phyloP scores from a whole-genome alignment of 257 asterid species.

The Leptodermis oblonga region DNA sequence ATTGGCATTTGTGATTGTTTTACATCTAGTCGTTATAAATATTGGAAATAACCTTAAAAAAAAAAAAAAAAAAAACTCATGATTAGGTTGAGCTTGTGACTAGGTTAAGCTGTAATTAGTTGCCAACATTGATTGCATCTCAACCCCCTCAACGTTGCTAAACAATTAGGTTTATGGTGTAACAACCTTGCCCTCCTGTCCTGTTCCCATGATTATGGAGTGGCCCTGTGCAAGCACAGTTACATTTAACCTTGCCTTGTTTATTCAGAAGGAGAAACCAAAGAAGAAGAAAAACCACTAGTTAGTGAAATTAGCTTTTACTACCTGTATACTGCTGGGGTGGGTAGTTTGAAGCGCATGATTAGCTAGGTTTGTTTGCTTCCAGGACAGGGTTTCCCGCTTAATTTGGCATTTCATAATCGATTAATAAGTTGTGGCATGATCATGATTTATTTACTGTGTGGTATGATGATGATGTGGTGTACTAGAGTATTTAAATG shows the following conservation, averaged over 20 bases:
- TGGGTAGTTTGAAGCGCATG: neutral
- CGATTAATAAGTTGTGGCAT: neutral
- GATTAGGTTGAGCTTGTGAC: neutral
- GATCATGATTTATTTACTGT: neutral
- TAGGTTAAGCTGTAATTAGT: neutral
- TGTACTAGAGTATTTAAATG: neutral
- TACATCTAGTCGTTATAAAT: neutral
- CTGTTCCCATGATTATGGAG: neutral
- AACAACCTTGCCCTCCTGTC: neutral
- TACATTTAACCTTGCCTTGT: neutral
- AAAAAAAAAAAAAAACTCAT: too few relatives aligned
- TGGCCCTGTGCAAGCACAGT: neutral
- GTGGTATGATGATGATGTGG: neutral
- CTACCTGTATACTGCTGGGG: too few relatives aligned
- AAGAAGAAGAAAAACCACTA: neutral
- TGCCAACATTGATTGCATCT: neutral
- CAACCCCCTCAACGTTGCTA: neutral
- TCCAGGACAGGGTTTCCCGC: neutral
- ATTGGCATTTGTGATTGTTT: neutral
- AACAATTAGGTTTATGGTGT: slow-evolving; percentile 7
- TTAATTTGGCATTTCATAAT: too few relatives aligned
- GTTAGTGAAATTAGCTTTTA: neutral
- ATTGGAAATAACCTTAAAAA: neutral
- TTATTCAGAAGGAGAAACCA: neutral
- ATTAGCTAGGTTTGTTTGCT: neutral